Base-by-base conservation (phyloP, 2,329 filamentous ascomycete species). In the Fusarium incarnatum region DNA sequence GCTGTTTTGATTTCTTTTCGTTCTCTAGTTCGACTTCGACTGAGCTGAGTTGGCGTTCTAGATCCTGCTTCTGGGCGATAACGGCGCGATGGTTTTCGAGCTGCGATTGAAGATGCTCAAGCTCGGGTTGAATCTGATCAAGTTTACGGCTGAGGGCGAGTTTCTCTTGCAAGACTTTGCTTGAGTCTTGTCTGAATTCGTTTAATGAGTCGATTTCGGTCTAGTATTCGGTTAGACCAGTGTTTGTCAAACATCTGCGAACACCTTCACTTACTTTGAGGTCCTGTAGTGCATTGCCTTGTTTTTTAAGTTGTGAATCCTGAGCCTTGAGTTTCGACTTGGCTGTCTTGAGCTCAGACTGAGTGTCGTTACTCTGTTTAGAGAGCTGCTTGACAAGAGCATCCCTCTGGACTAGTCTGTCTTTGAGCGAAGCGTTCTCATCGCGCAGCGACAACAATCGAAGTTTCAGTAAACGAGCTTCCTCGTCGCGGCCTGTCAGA, bases 21-120 rank as follows among this genome's bases (percentile, higher is more conserved):
- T 92, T 93, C 70, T 94, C 93, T 4, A 97, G 85, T 73, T 97
- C 92, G 45, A 93, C 89, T 78, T 97, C 92, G 4, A 94, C 80
- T 3, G 91, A 89, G 75, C 87, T 91, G 28, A 97, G 79, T 79
- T 96, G 92, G 48, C 92, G 90, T 76, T 96, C 91, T 16, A 98
- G 81, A 3, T 91, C 86, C 47, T 95, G 84, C 78, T 97, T 97
- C 77, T 97, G 94, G 3, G 91, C 85, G 18, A 97, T 83, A 13
- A 93, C 82, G 4, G 87, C 85, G 75, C 94, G 90, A 56, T 94
- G 89, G 16, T 85, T 83, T 28, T 81, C 76, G 13, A 89, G 77
- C 73, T 89, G 86, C 4, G 85, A 83, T 68, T 83, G 81, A 27
- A 89, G 80, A 59, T 88, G 86, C 42, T 89, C 86, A 18, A 88